Percentiles rank a stretch among this genome's conserved stretches.
Conservation (phyloP, 768 basidiomycete species). For the Xanthoconium purpureum region DNA sequence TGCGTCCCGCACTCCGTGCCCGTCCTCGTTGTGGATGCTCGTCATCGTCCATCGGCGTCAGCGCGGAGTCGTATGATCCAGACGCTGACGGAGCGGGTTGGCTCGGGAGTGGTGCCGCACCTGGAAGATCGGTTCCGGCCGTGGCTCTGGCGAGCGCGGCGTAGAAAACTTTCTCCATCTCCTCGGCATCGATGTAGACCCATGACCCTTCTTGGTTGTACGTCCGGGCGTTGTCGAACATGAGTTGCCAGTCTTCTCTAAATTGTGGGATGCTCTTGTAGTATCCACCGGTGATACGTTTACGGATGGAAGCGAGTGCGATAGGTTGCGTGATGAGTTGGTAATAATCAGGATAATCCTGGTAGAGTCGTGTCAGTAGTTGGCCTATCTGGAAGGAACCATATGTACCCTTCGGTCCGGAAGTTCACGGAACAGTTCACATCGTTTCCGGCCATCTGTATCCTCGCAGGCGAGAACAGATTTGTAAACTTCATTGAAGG, state of each 20-base stretch:
- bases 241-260: slow-evolving; percentile 78
- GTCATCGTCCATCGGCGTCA: slow-evolving; percentile 83
- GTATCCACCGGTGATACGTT: slow-evolving; percentile 58
- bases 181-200: slow-evolving; percentile 92
- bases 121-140: slow-evolving; percentile 69
- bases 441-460: slow-evolving; percentile 71
- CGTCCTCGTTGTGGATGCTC: slow-evolving; percentile 57
- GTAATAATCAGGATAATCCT: slow-evolving; percentile 95
- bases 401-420: slow-evolving; percentile 67
- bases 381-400: background rate
- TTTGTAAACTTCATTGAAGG: slow-evolving; percentile 71
- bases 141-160: slow-evolving; percentile 63
- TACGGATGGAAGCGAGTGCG: slow-evolving; percentile 81
- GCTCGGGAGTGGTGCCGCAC: slow-evolving; percentile 47
- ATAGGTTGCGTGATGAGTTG: slow-evolving; percentile 85
- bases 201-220: slow-evolving; percentile 95
- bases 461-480: slow-evolving; percentile 74
- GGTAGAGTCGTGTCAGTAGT: slow-evolving; percentile 9
- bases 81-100: slow-evolving; percentile 36
- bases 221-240: slow-evolving; percentile 91
- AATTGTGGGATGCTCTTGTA: slow-evolving; percentile 76
- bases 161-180: slow-evolving; percentile 89
- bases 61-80: slow-evolving; percentile 57
- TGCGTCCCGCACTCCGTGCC: slow-evolving; percentile 59
- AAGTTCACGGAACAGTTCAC: slow-evolving; percentile 85